Evolutionary conservation across 139 green algal genomes (phyloP).

Genomic region (Chlamydomonas asymmetrica): DNA sequence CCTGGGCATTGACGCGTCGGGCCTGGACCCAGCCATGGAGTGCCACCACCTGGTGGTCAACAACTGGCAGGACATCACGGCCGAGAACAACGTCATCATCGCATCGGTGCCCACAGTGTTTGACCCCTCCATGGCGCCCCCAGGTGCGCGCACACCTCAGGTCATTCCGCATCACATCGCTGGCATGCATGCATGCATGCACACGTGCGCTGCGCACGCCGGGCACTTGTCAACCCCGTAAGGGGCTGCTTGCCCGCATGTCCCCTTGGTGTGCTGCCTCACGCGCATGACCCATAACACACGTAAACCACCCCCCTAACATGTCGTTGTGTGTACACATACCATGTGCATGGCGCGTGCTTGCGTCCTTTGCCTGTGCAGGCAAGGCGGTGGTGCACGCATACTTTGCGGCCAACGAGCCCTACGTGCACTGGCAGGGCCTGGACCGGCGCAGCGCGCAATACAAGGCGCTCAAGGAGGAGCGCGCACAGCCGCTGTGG

Average conservation of each 20-base stretch:
- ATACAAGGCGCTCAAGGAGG: slow-evolving; percentile 78
- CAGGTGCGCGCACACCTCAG: too few species aligned
- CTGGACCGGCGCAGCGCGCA: slow-evolving; percentile 52
- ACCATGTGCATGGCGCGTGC: neutral
- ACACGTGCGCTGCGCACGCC: too few species aligned
- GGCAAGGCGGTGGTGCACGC: slow-evolving; percentile 60
- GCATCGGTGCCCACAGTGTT: slow-evolving; percentile 78
- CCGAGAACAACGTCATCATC: slow-evolving; percentile 48
- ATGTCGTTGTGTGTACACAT: neutral
- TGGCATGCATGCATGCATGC: too few species aligned
- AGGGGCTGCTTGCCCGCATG: too few species aligned
- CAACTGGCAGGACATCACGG: slow-evolving; percentile 60
- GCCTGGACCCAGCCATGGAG: slow-evolving; percentile 69
- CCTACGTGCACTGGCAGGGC: slow-evolving; percentile 74
- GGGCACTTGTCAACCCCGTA: too few species aligned
- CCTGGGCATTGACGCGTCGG: slow-evolving; percentile 79
- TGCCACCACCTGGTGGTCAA: slow-evolving; percentile 87
- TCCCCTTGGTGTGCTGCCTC: too few species aligned
- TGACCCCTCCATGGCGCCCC: slow-evolving; percentile 67
- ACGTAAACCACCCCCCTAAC: neutral
- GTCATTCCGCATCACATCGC: too few species aligned
- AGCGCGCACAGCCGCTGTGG: slow-evolving; percentile 66
- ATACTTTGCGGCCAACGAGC: slow-evolving; percentile 83
- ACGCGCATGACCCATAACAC: too few species aligned
- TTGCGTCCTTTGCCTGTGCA: neutral